Percentiles rank a stretch among this genome's conserved stretches.
phyloP scores from a whole-genome alignment of 345 rosid genomes.

The Draba incana region DNA sequence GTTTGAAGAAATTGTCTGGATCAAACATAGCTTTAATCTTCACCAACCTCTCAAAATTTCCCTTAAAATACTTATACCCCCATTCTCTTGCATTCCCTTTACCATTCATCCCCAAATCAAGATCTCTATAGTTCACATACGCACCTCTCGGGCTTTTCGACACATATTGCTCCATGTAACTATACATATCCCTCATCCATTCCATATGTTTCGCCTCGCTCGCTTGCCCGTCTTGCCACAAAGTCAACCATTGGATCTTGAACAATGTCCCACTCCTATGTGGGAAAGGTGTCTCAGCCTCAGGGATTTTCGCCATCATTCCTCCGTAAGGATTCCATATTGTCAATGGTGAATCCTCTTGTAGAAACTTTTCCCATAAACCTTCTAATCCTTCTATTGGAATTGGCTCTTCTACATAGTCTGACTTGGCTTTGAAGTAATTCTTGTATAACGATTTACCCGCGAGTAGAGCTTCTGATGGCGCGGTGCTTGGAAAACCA shows the following conservation, averaged over 20 bases:
- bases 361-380: conserved; percentile 35
- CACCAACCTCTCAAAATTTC: conserved; percentile 55
- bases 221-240: conserved; percentile 43
- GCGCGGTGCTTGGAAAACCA: conserved; percentile 50
- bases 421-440: conserved; percentile 74
- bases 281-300: conserved; percentile 46
- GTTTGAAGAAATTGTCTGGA: conserved; percentile 60
- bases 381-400: conserved; percentile 40
- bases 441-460: conserved; percentile 56
- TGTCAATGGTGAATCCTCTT: conserved; percentile 40
- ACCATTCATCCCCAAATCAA: conserved; percentile 46
- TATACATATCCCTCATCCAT: conserved; percentile 45
- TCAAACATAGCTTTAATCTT: conserved; percentile 53
- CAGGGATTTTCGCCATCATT: conserved; percentile 43
- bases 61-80: conserved; percentile 61
- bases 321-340: conserved; percentile 46
- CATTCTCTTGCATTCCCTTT: conserved; percentile 49
- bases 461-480: conserved; percentile 53
- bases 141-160: conserved; percentile 40
- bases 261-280: conserved; percentile 44
- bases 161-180: conserved; percentile 44
- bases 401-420: conserved; percentile 56
- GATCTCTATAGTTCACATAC: conserved; percentile 47
- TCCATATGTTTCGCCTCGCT: conserved; percentile 42
- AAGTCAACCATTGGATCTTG: conserved; percentile 40